phyloP scores from a whole-genome alignment of 2,329 filamentous ascomycete genomes.

The Bimuria novae-zelandiae region DNA sequence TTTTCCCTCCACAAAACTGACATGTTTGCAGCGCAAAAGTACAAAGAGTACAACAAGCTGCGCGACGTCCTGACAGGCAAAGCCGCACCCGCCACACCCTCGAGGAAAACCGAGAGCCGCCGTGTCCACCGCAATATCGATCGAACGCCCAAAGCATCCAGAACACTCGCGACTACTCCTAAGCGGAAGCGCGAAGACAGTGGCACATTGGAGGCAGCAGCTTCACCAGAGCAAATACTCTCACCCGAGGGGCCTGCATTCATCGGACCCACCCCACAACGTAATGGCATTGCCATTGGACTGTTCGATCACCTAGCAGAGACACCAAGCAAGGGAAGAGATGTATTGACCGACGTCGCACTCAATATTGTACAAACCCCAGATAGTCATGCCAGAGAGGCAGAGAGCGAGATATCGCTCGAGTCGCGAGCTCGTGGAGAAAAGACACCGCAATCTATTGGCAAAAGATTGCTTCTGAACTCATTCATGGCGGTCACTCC shows the following conservation, averaged over 20 bases:
- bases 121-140: slow-evolving; percentile 25
- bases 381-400: slow-evolving; percentile 36
- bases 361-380: slow-evolving; percentile 46
- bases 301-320: slow-evolving; percentile 73
- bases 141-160: slow-evolving; percentile 34
- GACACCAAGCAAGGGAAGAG: slow-evolving; percentile 45
- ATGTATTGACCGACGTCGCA: slow-evolving; percentile 34
- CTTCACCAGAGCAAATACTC: slow-evolving; percentile 21
- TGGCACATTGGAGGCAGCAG: slow-evolving; percentile 15
- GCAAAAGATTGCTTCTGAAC: slow-evolving; percentile 66
- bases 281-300: slow-evolving; percentile 75
- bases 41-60: slow-evolving; percentile 74
- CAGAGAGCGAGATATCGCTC: slow-evolving; percentile 32
- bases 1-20: slow-evolving; percentile 15
- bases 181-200: slow-evolving; percentile 40
- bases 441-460: slow-evolving; percentile 57
- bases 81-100: slow-evolving; percentile 37
- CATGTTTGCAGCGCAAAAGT: slow-evolving; percentile 64
- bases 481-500: slow-evolving; percentile 62
- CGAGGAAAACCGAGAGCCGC: slow-evolving; percentile 32
- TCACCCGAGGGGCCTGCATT: slow-evolving; percentile 40
- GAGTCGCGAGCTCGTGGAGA: slow-evolving; percentile 39
- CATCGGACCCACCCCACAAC: slow-evolving; percentile 79
- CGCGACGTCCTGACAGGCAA: slow-evolving; percentile 47
- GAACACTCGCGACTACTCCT: slow-evolving; percentile 28